Evolutionary conservation across 192 early-diverging fungal species (phyloP), one percentile per base, ranked within the genome.

Genomic region (Coemansia sp.): DNA sequence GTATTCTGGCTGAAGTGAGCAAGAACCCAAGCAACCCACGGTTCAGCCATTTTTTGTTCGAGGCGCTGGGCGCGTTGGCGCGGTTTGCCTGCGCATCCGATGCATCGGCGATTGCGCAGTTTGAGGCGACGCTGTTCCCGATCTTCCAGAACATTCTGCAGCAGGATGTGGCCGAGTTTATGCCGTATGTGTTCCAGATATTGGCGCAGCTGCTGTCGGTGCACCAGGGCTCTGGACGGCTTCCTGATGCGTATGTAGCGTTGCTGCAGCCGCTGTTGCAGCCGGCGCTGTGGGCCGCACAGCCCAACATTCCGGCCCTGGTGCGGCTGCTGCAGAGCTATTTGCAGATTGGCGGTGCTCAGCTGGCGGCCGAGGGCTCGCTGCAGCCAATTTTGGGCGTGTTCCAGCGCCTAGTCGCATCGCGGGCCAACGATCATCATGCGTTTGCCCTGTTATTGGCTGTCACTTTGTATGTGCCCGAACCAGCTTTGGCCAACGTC

Each of bases 1-100:
- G 73, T 19, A 92, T 97, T 53, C 84, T 98, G 63, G 82, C 81
- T 14, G 84, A 89, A 54, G 90, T 99, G 8, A 89, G 90, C 77
- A 87, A 88, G 67, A 99, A 99, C 73, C 97, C 97, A 29, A 93
- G 90, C 76, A 98, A 99, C 76, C 96, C 97, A 1, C 89, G 86
- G 38, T 99, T 99, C 89, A 98, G 92, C 74, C 96, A 99, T 79
- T 99, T 88, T 77, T 76, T 92, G 51, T 99, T 99, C 73, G 97
- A 99, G 75, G 85, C 92, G 19, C 82, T 99, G 58, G 93, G 88
- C 14, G 88, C 92, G 22, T 73, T 98, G 69, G 91, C 67, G 39
- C 90, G 93, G 63, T 94, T 92, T 57, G 87, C 93, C 45, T 94
- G 94, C 58, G 84, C 83, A 3, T 84, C 86, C 6, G 87, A 92